Base-by-base conservation (phyloP, 1,139 yeast genomes). In the Komagataea norvegica region DNA sequence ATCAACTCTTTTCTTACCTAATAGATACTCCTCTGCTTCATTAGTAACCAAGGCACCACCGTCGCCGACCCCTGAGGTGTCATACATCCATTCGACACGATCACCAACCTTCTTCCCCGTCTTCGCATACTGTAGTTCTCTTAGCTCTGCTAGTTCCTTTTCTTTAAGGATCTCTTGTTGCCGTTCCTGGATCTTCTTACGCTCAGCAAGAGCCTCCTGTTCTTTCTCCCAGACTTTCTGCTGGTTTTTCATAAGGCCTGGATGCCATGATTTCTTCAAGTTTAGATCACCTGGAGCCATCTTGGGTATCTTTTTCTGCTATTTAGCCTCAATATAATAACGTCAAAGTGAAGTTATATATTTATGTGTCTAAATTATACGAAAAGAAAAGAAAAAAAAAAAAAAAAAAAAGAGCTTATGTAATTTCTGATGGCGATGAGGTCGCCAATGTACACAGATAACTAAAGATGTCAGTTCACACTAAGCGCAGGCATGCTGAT, bases 241-340 rank as follows among this genome's bases (percentile, higher is more conserved):
- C 61, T 83, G 89, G 67, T 91, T 91, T 61, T 84, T 84, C 52
- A 84, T 67, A 36, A 86, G 68, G 29, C 85, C 89, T 4, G 97
- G 96, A 59, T 89, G 88, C 97, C 97, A 91, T 43, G 97, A 89
- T 60, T 91, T 91, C 62, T 89, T 83, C 42, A 88, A 62, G 57
- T 89, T 89, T 47, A 89, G 68, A 60, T 89, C 95, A 7, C 93
- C 88, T 2, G 93, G 86, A 51, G 68, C 69, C 73, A 70, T 70
- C 7, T 46, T 23, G 25, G 23, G 25, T 13, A 15, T 16, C 25
- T 24, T 23, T 14, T 6, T n/a, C 21, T 18, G 24, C 16, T 19
- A 11, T 16, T 16, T 14, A 10, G 24, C 24, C 24, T 21, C 24
- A 21, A 21, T 8, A 21, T 21, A 21, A 21, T 21, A 21, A 21